Base-by-base conservation (phyloP, 371 early-diverging fungal genomes). In the Coemansia sp. region DNA sequence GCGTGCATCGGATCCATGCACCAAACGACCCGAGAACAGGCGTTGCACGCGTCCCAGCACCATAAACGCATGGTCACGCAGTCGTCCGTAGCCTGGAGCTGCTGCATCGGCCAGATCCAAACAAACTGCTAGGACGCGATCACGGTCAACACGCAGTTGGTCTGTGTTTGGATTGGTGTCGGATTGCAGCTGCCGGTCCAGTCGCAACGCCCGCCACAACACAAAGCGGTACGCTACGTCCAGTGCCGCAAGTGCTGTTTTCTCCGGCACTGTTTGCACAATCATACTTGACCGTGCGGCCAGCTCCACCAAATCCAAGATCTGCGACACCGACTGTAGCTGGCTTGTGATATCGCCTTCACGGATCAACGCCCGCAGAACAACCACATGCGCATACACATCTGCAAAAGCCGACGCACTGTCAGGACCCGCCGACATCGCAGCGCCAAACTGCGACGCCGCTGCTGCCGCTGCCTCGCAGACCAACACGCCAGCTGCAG, bases 61-160 rank as follows among this genome's bases (percentile, higher is more conserved):
- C n/a, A 65, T 65, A 50, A 68, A 72, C 23, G 77, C 77, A 20
- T 65, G 65, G 51, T 77, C 77, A 20, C 73, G 65, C 50, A 77
- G 47, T 4, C 72, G 62, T 5, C 39, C 44, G 37, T 61, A 62
- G 3, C 33, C 52, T 3, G 52, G 5, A 2, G 52, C 68, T 2
- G 12, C 3, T 3, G 52, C 50, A 5, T 60, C 65, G 9, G 21
- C 62, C 30, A 77, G 77, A 52, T 48, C 59, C 53, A 21, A 3
- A 44, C 77, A 77, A 2, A 48, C 25, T 0, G 3, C 58, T 1
- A 65, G 23, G 6, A 72, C 33, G 7, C 61, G 57, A 25, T 72
- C 77, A 14, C 77, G 72, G 12, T 52, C 72, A 12, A 7, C 28
- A 1, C 12, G 20, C 50, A 75, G 60, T 12, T 23, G 55, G 1